phyloP scores from a whole-genome alignment of 2,329 filamentous ascomycete species.

The Venturia nashicola region DNA sequence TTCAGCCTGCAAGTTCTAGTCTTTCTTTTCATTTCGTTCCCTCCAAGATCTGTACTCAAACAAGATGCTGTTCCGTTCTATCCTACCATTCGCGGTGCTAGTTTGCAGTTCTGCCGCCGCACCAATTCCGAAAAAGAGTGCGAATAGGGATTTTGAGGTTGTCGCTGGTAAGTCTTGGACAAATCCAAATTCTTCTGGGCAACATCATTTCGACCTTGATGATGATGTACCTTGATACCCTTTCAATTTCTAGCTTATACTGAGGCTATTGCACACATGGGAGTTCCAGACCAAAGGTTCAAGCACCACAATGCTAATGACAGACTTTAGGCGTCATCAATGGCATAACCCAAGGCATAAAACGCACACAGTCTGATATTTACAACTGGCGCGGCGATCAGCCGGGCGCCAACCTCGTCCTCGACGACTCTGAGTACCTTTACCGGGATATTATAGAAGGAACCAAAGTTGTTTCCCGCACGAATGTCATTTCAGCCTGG shows the following conservation, averaged over 20 bases:
- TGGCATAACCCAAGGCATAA: constrained; percentile 1
- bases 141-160: not conserved
- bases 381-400: not conserved
- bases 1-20: not conserved
- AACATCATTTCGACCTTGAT: not conserved
- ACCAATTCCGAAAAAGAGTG: not conserved
- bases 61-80: not conserved
- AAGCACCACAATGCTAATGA: not conserved
- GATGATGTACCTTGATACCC: too few species aligned
- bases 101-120: not conserved
- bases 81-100: not conserved
- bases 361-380: not conserved
- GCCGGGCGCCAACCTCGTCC: not conserved
- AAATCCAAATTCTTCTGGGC: not conserved
- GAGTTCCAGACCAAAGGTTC: too few species aligned
- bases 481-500: not conserved
- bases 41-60: not conserved
- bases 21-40: not conserved
- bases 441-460: not conserved
- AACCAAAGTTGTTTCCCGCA: not conserved
- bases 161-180: not conserved
- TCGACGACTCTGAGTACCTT: not conserved
- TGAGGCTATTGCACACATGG: too few species aligned
- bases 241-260: too few species aligned
- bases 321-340: not conserved